Evolutionary conservation across 2,329 filamentous ascomycete species (phyloP).

Genomic region (Alternaria sp.): DNA sequence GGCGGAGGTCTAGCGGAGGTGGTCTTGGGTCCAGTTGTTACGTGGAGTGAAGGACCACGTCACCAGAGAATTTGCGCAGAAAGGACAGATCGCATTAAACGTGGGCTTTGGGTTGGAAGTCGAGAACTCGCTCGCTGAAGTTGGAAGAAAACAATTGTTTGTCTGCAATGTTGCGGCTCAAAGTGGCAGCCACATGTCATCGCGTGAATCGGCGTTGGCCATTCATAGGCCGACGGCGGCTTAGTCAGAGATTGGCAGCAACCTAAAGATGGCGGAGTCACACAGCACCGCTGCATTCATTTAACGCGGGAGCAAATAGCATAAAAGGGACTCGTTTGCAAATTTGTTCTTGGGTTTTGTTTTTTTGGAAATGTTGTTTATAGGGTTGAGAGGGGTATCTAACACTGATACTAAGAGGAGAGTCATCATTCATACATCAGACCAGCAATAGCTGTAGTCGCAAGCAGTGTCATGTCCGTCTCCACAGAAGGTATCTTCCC

Average conservation of each 20-base stretch:
- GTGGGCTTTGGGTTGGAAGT: neutral
- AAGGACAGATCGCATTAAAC: slow-evolving; percentile 25
- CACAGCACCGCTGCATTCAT: neutral
- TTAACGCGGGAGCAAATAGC: neutral
- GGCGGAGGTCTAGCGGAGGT: slow-evolving; percentile 30
- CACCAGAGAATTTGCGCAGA: slow-evolving; percentile 17
- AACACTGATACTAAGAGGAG: slow-evolving; percentile 18
- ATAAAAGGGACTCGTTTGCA: neutral
- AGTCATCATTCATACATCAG: slow-evolving; percentile 19
- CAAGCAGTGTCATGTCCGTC: slow-evolving; percentile 2
- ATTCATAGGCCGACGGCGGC: slow-evolving; percentile 31
- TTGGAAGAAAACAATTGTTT: slow-evolving; percentile 19
- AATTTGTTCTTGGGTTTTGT: no score
- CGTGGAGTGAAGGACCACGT: slow-evolving; percentile 36
- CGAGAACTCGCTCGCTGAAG: neutral
- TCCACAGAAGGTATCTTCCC: neutral
- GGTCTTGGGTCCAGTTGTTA: slow-evolving; percentile 25
- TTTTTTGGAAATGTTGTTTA: neutral
- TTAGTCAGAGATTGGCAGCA: slow-evolving; percentile 14
- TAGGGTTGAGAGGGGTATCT: slow-evolving; percentile 32
- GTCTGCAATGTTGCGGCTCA: slow-evolving; percentile 28
- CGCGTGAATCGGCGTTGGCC: slow-evolving; percentile 42
- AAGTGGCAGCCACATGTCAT: slow-evolving; percentile 44
- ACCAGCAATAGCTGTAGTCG: neutral
- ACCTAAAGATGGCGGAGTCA: neutral